phyloP scores from a whole-genome alignment of 192 early-diverging fungal species.

The Umbelopsis vinacea region DNA sequence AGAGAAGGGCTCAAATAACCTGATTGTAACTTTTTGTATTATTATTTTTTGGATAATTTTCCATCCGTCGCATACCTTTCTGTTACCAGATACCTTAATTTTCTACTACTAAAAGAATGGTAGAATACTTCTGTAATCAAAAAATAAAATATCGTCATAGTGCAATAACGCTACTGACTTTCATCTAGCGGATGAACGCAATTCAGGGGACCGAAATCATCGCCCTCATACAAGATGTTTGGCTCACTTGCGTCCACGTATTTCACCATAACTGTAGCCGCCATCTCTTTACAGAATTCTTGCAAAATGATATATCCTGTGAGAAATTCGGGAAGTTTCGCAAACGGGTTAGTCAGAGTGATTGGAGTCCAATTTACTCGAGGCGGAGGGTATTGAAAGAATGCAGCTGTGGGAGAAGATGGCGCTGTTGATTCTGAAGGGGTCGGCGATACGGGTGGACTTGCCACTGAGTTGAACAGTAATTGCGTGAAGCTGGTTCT shows the following conservation, averaged over 20 bases:
- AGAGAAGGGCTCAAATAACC: slow-evolving; percentile 5
- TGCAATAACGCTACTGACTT: neutral
- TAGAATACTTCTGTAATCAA: neutral
- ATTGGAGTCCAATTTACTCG: slow-evolving; percentile 39
- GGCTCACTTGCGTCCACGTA: neutral
- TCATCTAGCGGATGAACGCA: neutral
- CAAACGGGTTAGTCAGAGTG: slow-evolving; percentile 44
- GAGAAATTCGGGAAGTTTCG: slow-evolving; percentile 51
- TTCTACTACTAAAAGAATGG: too few species aligned
- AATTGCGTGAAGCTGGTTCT: slow-evolving; percentile 33
- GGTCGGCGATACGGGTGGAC: neutral
- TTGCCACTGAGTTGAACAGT: slow-evolving; percentile 28
- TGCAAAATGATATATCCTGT: slow-evolving; percentile 62
- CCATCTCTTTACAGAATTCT: slow-evolving; percentile 68
- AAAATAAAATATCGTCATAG: neutral
- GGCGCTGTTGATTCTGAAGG: slow-evolving; percentile 8
- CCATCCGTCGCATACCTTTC: neutral
- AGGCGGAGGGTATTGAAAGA: slow-evolving; percentile 31
- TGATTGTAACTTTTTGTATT: neutral
- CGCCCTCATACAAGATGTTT: neutral
- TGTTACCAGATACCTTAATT: neutral
- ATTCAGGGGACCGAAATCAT: neutral
- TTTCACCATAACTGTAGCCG: slow-evolving; percentile 54
- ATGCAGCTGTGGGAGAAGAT: slow-evolving; percentile 31
- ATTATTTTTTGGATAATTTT: neutral